Evolutionary conservation across 371 early-diverging fungal genomes (phyloP).

Genomic region (Circinella umbellata): DNA sequence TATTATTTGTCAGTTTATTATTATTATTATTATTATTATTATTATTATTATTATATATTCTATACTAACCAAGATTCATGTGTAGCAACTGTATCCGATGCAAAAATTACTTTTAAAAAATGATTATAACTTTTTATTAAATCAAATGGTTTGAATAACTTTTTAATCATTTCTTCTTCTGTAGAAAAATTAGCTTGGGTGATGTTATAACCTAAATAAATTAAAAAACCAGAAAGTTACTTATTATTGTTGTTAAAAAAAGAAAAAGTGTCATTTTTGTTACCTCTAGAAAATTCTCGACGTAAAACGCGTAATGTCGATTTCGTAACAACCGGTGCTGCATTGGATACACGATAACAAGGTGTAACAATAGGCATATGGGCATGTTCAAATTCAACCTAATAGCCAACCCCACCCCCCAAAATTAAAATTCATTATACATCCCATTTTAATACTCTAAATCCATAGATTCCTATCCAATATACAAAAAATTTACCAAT

Average conservation of each 20-base stretch:
- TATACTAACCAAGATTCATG: constrained; percentile 9
- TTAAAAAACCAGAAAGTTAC: neutral
- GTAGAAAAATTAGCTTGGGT: neutral
- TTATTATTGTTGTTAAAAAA: too few relatives aligned
- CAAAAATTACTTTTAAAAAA: constrained; percentile 5
- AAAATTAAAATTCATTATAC: too few relatives aligned
- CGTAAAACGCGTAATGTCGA: constrained; percentile 32
- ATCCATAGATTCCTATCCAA: too few relatives aligned
- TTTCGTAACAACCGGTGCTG: constrained; percentile 35
- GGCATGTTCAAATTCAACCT: constrained; percentile 33
- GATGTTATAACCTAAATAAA: neutral
- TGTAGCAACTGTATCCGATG: neutral
- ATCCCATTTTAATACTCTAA: too few relatives aligned
- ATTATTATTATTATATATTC: neutral
- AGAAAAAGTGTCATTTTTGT: neutral
- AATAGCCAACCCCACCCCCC: too few relatives aligned
- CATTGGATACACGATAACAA: constrained; percentile 40
- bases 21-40: neutral
- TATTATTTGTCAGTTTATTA: constrained; percentile 10
- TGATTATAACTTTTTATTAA: neutral
- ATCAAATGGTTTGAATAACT: constrained; percentile 3
- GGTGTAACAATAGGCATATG: constrained; percentile 50
- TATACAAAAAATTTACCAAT: constrained; percentile 16
- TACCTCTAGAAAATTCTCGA: constrained; percentile 45
- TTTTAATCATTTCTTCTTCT: neutral